Percentiles rank a stretch among this genome's conserved stretches.
phyloP scores from a whole-genome alignment of 306 rosid species.

The Rubus parviflorus region DNA sequence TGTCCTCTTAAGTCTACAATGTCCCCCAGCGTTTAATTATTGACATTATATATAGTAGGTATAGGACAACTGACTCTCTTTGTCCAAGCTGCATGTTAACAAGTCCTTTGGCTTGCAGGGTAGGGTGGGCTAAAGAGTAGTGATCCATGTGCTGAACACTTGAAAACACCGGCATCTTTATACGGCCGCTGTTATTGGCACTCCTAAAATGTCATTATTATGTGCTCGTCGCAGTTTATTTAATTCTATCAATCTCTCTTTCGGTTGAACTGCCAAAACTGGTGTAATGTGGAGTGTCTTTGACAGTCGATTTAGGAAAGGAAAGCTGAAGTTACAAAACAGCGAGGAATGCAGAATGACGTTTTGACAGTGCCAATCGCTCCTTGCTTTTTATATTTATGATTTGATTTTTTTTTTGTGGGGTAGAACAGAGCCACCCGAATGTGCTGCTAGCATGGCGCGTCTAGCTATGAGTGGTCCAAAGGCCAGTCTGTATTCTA shows the following conservation, averaged over 20 bases:
- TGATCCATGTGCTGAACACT: slow-evolving; percentile 8
- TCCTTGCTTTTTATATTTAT: neutral
- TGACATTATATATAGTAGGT: neutral
- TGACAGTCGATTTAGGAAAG: neutral
- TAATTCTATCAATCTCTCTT: neutral
- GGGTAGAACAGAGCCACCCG: neutral
- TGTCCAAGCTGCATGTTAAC: slow-evolving; percentile 1
- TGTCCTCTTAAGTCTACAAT: slow-evolving; percentile 8
- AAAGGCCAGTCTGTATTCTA: neutral
- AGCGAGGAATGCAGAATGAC: neutral
- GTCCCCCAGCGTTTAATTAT: neutral
- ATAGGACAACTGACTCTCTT: neutral
- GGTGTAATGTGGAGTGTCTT: neutral
- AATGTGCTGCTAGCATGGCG: neutral
- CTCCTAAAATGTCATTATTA: neutral
- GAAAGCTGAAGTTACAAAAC: too few relatives aligned
- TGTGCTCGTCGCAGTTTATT: neutral
- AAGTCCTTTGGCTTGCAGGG: neutral
- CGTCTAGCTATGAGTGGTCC: neutral
- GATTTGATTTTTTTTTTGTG: neutral
- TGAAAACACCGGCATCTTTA: neutral
- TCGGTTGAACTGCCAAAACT: neutral
- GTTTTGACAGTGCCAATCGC: neutral
- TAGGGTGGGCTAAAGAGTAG: slow-evolving; percentile 1
- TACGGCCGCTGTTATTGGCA: neutral